A percentile compares a stretch with the other conserved stretches of the same genome.
Evolutionary conservation across 305 asterid species (phyloP).

Genomic region (Fraxinus paxiana): DNA sequence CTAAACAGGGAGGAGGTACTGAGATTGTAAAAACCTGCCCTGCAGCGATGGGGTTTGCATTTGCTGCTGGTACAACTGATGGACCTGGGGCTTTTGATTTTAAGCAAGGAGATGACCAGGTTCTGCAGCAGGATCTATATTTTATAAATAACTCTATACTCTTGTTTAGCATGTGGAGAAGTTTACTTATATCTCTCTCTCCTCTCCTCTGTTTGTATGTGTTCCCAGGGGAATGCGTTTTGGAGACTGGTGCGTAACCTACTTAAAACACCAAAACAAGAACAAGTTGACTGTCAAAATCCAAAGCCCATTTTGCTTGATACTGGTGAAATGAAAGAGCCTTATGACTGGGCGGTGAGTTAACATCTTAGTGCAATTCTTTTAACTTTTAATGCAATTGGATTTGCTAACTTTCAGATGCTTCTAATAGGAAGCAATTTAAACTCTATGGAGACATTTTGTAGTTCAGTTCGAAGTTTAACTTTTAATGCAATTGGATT

Average conservation of each 20-base stretch:
- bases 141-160: slow-evolving; percentile 8
- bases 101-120: slow-evolving; percentile 89
- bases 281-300: slow-evolving; percentile 72
- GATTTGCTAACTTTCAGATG: not conserved
- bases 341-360: slow-evolving; percentile 99
- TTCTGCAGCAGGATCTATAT: slow-evolving; percentile 29
- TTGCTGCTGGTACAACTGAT: slow-evolving; percentile 99
- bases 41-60: slow-evolving; percentile 97
- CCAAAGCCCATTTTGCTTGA: slow-evolving; percentile 97
- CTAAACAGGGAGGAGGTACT: slow-evolving; percentile 53
- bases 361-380: slow-evolving; percentile 22
- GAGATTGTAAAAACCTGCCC: slow-evolving; percentile 79
- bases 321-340: slow-evolving; percentile 93
- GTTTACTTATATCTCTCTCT: slow-evolving; percentile 14
- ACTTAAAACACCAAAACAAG: slow-evolving; percentile 67
- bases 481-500: not conserved
- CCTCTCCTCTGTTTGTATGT: not conserved
- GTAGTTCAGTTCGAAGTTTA: slow-evolving; percentile 13
- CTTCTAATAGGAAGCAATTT: not conserved
- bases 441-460: not conserved
- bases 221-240: slow-evolving; percentile 77
- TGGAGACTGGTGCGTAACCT: slow-evolving; percentile 85
- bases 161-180: not conserved
- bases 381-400: not conserved
- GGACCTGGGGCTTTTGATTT: slow-evolving; percentile 99